These are phyloP conservation scores for Teunomyces gatunensis DNA, from an alignment of 805 yeast genomes.

Conservation along the genomic window DNA sequence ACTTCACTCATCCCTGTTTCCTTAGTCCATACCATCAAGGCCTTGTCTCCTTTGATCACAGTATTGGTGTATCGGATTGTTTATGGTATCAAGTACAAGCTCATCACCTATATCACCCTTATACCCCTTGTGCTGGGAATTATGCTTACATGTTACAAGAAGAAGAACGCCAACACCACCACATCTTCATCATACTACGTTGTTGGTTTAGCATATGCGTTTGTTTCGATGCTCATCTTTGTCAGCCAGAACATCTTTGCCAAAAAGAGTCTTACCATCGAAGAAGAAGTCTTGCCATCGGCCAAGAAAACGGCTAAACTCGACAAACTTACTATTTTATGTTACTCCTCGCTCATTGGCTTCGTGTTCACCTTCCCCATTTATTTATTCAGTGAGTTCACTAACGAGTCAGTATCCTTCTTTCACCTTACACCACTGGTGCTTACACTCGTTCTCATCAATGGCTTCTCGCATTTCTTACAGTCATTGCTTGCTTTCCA, in stretches of 20 bases:
- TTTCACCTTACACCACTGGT: constrained; percentile 31
- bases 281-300: constrained; percentile 20
- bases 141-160: constrained; percentile 65
- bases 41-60: constrained; percentile 85
- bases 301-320: constrained; percentile 38
- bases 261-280: constrained; percentile 61
- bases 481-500: constrained; percentile 78
- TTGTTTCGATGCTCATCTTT: constrained; percentile 60
- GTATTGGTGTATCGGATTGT: constrained; percentile 71
- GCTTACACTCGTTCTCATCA: constrained; percentile 46
- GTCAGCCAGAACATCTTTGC: constrained; percentile 80
- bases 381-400: constrained; percentile 57
- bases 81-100: constrained; percentile 56
- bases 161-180: constrained; percentile 29
- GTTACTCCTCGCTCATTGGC: constrained; percentile 71
- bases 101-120: constrained; percentile 72
- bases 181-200: constrained; percentile 15
- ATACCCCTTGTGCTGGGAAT: constrained; percentile 82
- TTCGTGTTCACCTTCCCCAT: constrained; percentile 64
- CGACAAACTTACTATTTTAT: constrained; percentile 69
- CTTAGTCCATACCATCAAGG: constrained; percentile 89
- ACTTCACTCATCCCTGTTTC: constrained; percentile 92
- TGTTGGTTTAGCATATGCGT: constrained; percentile 49
- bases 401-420: constrained; percentile 24
- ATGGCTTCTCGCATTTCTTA: constrained; percentile 67